Evolutionary conservation across 495 filamentous ascomycete species (phyloP).

Genomic region (Tuber indicum): DNA sequence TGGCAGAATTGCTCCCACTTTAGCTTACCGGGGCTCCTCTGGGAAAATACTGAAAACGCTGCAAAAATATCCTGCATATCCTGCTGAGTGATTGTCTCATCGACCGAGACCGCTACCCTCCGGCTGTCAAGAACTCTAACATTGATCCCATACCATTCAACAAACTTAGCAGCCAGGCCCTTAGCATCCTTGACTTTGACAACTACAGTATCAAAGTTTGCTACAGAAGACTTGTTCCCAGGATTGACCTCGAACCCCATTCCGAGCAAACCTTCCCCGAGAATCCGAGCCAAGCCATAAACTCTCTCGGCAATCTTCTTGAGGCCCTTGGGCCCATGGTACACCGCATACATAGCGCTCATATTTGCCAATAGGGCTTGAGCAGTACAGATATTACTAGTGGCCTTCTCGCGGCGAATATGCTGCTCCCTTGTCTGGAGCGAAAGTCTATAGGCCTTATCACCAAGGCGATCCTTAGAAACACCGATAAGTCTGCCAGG

Average conservation of each 20-base stretch:
- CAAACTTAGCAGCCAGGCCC: constrained; percentile 51
- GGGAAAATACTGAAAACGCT: constrained; percentile 39
- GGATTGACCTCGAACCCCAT: constrained; percentile 60
- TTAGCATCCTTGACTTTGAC: constrained; percentile 48
- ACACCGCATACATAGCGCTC: constrained; percentile 96
- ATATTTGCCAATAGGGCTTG: constrained; percentile 95
- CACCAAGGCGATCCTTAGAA: constrained; percentile 83
- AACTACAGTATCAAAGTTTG: constrained; percentile 75
- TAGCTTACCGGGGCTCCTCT: constrained; percentile 31
- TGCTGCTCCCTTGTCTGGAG: constrained; percentile 96
- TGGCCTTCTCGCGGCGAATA: constrained; percentile 95
- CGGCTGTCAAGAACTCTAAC: constrained; percentile 56
- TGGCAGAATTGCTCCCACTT: constrained; percentile 43
- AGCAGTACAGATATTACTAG: constrained; percentile 97
- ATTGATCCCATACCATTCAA: constrained; percentile 53
- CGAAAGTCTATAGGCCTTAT: constrained; percentile 77
- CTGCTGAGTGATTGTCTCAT: constrained; percentile 61
- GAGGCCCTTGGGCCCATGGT: constrained; percentile 83
- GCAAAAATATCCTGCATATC: constrained; percentile 57
- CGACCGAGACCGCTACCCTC: constrained; percentile 62
- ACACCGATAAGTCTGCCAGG: constrained; percentile 88
- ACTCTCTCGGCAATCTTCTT: constrained; percentile 76
- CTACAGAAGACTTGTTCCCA: constrained; percentile 52
- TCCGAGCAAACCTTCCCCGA: constrained; percentile 61
- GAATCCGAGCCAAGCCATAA: constrained; percentile 60